Evolutionary conservation across 2,329 filamentous ascomycete genomes (phyloP).

Genomic region (Talaromyces piceae): DNA sequence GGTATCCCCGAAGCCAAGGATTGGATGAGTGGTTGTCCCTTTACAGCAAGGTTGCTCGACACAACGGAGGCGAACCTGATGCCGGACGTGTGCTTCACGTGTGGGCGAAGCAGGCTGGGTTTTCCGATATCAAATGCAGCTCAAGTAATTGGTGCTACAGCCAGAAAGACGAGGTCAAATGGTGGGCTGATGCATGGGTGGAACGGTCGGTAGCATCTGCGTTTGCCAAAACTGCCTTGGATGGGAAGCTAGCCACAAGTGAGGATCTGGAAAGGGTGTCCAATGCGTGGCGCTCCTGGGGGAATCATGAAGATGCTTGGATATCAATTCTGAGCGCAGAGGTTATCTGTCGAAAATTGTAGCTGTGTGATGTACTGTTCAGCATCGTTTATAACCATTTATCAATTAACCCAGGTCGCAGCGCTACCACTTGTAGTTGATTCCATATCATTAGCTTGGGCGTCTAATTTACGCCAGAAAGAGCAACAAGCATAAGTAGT

Average conservation of each 20-base stretch:
- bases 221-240: slow-evolving; percentile 8
- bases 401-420: neutral
- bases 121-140: slow-evolving; percentile 15
- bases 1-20: slow-evolving; percentile 26
- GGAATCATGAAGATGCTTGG: slow-evolving; percentile 10
- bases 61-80: slow-evolving; percentile 11
- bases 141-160: slow-evolving; percentile 12
- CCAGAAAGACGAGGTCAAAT: slow-evolving; percentile 8
- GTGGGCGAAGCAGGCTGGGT: slow-evolving; percentile 21
- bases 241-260: slow-evolving; percentile 4
- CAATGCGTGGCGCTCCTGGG: slow-evolving; percentile 6
- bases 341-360: slow-evolving; percentile 9
- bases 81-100: slow-evolving; percentile 18
- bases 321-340: slow-evolving; percentile 7
- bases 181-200: slow-evolving; percentile 10
- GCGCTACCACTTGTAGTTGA: too few species aligned
- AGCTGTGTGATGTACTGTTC: too few species aligned
- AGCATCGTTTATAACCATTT: neutral
- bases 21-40: slow-evolving; percentile 20
- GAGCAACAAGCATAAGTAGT: too few species aligned
- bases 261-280: slow-evolving; percentile 4
- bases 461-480: too few species aligned
- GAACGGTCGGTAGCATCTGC: slow-evolving; percentile 4
- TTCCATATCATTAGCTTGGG: too few species aligned
- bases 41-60: slow-evolving; percentile 14